phyloP scores from a whole-genome alignment of 2,329 filamentous ascomycete genomes.

The Aspergillus pseudoterreus region DNA sequence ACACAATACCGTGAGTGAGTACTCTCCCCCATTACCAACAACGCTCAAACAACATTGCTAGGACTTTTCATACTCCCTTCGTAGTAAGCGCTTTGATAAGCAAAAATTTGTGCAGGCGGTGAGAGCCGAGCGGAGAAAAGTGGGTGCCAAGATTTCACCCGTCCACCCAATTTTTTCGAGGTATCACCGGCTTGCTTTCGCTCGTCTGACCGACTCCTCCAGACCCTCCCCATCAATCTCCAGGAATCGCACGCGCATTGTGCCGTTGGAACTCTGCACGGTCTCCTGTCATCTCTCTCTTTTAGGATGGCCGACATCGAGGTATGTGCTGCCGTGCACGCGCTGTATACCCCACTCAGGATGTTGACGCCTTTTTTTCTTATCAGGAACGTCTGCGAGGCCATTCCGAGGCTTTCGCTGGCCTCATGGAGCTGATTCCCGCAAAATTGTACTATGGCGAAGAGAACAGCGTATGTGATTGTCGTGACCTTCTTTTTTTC shows the following conservation, averaged over 20 bases:
- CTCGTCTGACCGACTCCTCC: conserved; percentile 12
- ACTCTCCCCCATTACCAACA: too few species aligned
- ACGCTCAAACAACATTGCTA: too few species aligned
- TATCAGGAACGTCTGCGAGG: conserved; percentile 46
- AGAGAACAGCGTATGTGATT: conserved; percentile 69
- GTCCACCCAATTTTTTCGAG: conserved; percentile 37
- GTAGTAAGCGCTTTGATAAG: background rate
- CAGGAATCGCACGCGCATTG: conserved; percentile 8
- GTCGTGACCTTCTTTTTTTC: conserved; percentile 11
- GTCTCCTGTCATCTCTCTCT: conserved; percentile 4
- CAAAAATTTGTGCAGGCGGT: conserved; percentile 15
- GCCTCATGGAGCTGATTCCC: conserved; percentile 80
- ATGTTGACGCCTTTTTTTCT: conserved; percentile 25
- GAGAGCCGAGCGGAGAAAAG: conserved; percentile 29
- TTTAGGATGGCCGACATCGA: conserved; percentile 37
- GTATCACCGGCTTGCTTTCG: conserved; percentile 20
- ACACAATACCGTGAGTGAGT: background rate
- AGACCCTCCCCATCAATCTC: conserved; percentile 7
- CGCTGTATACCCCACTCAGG: conserved; percentile 11
- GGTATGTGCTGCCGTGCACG: conserved; percentile 25
- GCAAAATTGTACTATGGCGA: conserved; percentile 88
- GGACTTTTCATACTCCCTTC: too few species aligned
- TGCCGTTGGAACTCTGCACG: background rate
- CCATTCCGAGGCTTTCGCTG: conserved; percentile 74
- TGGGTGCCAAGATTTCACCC: conserved; percentile 37